Evolutionary conservation across 352 stramenopile genomes (phyloP).

Genomic region (Phytophthora niederhauseri): DNA sequence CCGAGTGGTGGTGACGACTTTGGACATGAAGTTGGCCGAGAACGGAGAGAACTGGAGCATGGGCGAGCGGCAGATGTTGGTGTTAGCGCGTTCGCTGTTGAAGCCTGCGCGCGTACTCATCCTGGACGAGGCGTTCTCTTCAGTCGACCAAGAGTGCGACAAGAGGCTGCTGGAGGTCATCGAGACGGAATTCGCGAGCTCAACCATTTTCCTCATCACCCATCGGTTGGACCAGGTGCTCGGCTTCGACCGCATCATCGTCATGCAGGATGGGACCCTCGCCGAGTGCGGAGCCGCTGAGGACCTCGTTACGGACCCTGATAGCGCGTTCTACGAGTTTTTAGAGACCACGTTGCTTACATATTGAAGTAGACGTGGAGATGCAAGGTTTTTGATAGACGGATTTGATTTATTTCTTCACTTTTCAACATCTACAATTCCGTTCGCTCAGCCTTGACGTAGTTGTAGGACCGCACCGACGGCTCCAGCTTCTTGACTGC

Average conservation of each 20-base stretch:
- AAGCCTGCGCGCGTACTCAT: constrained; percentile 92
- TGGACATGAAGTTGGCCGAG: constrained; percentile 56
- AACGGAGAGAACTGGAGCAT: constrained; percentile 96
- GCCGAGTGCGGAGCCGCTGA: constrained; percentile 85
- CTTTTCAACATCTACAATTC: constrained; percentile 20
- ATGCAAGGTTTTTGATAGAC: background rate
- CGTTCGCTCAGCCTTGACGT: constrained; percentile 27
- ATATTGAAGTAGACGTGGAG: constrained; percentile 14
- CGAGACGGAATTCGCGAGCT: constrained; percentile 85
- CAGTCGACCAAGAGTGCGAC: constrained; percentile 65
- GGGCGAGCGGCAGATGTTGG: constrained; percentile 97
- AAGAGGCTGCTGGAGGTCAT: constrained; percentile 49
- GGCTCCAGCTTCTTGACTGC: constrained; percentile 28
- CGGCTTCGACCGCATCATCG: constrained; percentile 89
- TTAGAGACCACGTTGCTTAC: constrained; percentile 47
- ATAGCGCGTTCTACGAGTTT: constrained; percentile 49
- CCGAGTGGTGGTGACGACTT: constrained; percentile 31
- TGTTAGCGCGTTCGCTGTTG: constrained; percentile 91
- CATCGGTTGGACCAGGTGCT: constrained; percentile 95
- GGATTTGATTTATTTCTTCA: constrained; percentile 27
- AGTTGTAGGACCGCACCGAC: constrained; percentile 21
- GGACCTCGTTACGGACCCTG: constrained; percentile 66
- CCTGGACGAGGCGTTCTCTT: constrained; percentile 75
- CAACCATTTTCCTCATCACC: constrained; percentile 95
- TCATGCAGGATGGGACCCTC: constrained; percentile 65